phyloP scores from a whole-genome alignment of 805 yeast species.

The Ogataea minuta region DNA sequence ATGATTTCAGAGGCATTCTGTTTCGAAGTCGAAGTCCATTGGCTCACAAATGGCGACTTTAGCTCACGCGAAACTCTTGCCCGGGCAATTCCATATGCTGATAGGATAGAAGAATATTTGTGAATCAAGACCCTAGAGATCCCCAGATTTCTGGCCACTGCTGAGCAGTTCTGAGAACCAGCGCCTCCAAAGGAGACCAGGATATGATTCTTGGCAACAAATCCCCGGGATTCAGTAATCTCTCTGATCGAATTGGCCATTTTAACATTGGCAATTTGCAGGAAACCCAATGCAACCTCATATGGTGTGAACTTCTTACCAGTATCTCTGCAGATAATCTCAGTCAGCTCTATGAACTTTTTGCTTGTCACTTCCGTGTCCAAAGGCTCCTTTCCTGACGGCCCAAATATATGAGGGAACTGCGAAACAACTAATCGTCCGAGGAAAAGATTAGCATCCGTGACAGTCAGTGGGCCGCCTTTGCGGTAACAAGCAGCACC shows the following conservation, averaged over 20 bases:
- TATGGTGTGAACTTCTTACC: conserved; percentile 35
- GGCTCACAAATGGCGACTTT: conserved; percentile 60
- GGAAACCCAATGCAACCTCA: conserved; percentile 46
- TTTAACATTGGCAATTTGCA: conserved; percentile 43
- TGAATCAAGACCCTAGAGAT: conserved; percentile 43
- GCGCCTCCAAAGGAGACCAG: conserved; percentile 51
- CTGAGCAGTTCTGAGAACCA: conserved; percentile 46
- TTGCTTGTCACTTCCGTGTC: conserved; percentile 34
- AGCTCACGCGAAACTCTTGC: conserved; percentile 56
- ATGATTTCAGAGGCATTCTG: conserved; percentile 43
- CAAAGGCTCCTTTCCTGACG: conserved; percentile 40
- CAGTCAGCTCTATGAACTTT: conserved; percentile 39
- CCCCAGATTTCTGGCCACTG: conserved; percentile 42
- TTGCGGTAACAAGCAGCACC: conserved; percentile 51
- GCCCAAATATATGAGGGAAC: conserved; percentile 47
- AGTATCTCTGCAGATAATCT: conserved; percentile 35
- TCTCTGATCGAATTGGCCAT: conserved; percentile 50
- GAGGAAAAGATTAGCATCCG: conserved; percentile 44
- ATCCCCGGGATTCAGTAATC: conserved; percentile 46
- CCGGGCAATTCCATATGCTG: conserved; percentile 41
- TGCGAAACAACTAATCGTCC: conserved; percentile 41
- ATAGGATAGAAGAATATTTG: conserved; percentile 45
- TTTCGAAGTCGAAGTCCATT: conserved; percentile 20
- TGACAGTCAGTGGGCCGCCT: conserved; percentile 47
- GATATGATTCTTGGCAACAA: conserved; percentile 40